Percentiles rank a stretch among this genome's conserved stretches.
Evolutionary conservation across 129 eudicot species (phyloP).

Genomic region (Chrysanthemum makinoi): DNA sequence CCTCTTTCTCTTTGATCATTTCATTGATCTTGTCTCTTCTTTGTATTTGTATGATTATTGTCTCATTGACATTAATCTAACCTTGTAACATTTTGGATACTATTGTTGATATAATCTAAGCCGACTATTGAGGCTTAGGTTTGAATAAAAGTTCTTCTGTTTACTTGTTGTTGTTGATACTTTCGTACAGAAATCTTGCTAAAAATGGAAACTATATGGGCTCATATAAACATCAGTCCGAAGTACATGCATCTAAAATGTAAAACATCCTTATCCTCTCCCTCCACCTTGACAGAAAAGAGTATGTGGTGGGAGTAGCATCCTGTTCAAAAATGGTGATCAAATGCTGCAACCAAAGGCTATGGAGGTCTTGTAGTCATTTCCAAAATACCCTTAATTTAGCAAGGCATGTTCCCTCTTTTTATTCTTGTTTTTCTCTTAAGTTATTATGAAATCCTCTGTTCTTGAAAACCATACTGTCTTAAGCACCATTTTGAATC

Average conservation of each 20-base stretch:
- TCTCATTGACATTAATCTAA: no score
- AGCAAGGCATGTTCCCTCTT: slow-evolving; percentile 35
- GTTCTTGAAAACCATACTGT: not conserved
- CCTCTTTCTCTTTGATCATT: no score
- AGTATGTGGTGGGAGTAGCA: slow-evolving; percentile 28
- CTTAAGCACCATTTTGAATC: not conserved
- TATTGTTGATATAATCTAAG: no score
- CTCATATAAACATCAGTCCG: not conserved
- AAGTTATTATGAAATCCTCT: not conserved
- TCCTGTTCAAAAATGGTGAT: slow-evolving; percentile 32
- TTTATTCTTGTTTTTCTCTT: not conserved
- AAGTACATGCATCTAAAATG: slow-evolving; percentile 20
- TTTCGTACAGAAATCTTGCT: no score
- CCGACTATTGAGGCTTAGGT: no score
- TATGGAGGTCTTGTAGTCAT: slow-evolving; percentile 31
- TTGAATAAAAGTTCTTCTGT: no score
- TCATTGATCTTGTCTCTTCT: no score
- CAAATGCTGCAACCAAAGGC: slow-evolving; percentile 32
- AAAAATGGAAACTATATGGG: not conserved
- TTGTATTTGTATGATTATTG: no score
- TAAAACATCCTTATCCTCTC: slow-evolving; percentile 31
- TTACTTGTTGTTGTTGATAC: no score
- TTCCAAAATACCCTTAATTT: slow-evolving; percentile 29
- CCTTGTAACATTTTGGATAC: no score
- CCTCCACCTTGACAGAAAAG: slow-evolving; percentile 8